Base-by-base conservation (phyloP, 2,329 filamentous ascomycete genomes). In the Epichloe elymi region DNA sequence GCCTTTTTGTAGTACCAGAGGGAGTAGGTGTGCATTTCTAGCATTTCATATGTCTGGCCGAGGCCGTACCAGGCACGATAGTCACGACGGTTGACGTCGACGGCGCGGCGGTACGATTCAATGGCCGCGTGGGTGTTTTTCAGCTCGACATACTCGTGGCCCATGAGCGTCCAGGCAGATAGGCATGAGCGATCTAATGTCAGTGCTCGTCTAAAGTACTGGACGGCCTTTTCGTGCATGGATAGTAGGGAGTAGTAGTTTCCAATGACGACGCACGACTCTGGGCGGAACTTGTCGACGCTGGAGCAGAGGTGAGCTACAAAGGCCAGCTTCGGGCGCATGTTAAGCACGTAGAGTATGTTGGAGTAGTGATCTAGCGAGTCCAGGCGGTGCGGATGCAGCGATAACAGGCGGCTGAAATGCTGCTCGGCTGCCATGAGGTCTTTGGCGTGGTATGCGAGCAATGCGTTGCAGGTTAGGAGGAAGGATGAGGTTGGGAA, bases 1-100 rank as follows among this genome's bases (percentile, higher is more conserved):
- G 93, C 93, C 51, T 93, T 88, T 88, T 97, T 94, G 71, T 95
- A 96, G 69, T 98, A 98, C 78, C 93, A 97, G 0, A 98, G 71
- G 1, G 91, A 90, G 65, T 98, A 98, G 42, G 90, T 89, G 63
- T 95, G 88, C 88, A 96, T 96, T 68, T 98, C 93, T 8, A 98
- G 78, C 58, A 98, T 86, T 66, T 98, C 93, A 62, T 98, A 98
- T 1, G 93, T 94, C 65, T 97, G 91, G 1, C 93, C 93, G 0
- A 98, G 75, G 36, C 93, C 93, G 63, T 98, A 97, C 93, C 93
- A 98, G 4, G 93, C 93, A 52, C 93, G 85, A 65, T 97, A 97
- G 65, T 98, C 93, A 59, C 93, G 88, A 36, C 91, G 82, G 62
- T 98, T 97, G 58, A 93, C 88, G 61, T 98, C 93, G 1, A 98